Conservation (phyloP, 2,329 filamentous ascomycete genomes). For the Aspergillus quadricinctus region DNA sequence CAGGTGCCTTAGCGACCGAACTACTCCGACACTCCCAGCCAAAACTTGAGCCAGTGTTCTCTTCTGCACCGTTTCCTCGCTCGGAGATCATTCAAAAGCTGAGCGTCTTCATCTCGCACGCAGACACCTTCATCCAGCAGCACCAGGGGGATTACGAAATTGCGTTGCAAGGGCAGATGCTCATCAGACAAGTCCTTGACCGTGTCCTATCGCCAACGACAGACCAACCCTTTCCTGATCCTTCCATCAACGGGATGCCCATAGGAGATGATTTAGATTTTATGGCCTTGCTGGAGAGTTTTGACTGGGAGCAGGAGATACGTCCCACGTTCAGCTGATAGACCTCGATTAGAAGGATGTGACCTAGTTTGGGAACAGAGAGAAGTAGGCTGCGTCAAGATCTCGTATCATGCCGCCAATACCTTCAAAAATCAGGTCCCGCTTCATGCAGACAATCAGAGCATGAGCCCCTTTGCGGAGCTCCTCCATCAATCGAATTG, state of each 20-base stretch:
- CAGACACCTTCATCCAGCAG: constrained; percentile 8
- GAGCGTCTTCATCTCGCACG: constrained; percentile 15
- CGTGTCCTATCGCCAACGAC: constrained; percentile 7
- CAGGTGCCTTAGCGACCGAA: constrained; percentile 17
- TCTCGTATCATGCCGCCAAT: constrained; percentile 19
- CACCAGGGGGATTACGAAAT: constrained; percentile 12
- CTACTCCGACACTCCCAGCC: constrained; percentile 17
- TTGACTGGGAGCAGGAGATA: constrained; percentile 15
- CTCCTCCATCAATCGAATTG: constrained; percentile 20
- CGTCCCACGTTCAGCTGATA: not conserved
- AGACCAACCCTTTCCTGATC: not conserved
- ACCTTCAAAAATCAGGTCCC: constrained; percentile 20
- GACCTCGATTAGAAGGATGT: not conserved
- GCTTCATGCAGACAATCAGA: constrained; percentile 13
- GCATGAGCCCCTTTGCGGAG: constrained; percentile 16
- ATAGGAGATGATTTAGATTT: constrained; percentile 6
- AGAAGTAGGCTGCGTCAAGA: constrained; percentile 19
- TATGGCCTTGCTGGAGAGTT: constrained; percentile 13
- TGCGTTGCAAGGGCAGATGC: constrained; percentile 4
- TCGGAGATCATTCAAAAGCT: constrained; percentile 21
- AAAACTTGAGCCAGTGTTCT: not conserved
- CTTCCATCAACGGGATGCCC: not conserved
- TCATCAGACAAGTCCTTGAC: constrained; percentile 14
- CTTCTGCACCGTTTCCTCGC: constrained; percentile 9
- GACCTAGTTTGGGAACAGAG: not conserved